These are phyloP conservation scores for Pythium inflatum DNA, from an alignment of 352 stramenopile species.

Conservation along the genomic window DNA sequence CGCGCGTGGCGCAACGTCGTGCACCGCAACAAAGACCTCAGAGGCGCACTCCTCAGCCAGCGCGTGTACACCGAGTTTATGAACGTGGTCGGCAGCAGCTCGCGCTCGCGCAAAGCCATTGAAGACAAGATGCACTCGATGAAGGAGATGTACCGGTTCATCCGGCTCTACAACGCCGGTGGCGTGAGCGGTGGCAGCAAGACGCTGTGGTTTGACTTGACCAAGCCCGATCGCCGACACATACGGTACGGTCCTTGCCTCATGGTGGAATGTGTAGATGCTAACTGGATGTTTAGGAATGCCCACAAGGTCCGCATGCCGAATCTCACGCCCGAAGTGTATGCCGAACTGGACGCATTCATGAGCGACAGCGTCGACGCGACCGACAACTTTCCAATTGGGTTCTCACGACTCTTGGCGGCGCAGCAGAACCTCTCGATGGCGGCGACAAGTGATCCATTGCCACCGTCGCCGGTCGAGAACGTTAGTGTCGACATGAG, in stretches of 20 bases:
- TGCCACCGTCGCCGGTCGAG: background rate
- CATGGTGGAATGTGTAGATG: no score
- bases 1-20: constrained; percentile 54
- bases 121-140: constrained; percentile 82
- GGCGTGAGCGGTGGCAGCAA: constrained; percentile 32
- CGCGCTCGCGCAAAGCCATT: constrained; percentile 62
- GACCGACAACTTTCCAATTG: background rate
- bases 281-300: no score
- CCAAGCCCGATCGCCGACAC: constrained; percentile 51
- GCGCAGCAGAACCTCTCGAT: constrained; percentile 20
- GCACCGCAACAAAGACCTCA: constrained; percentile 35
- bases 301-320: constrained; percentile 50
- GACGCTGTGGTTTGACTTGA: constrained; percentile 61
- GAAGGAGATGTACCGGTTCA: constrained; percentile 76
- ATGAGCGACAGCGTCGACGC: constrained; percentile 29
- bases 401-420: constrained; percentile 5
- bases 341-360: constrained; percentile 55
- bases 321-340: constrained; percentile 59
- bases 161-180: constrained; percentile 50
- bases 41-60: constrained; percentile 50
- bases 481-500: background rate
- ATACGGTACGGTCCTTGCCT: constrained; percentile 33
- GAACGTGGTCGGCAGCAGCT: constrained; percentile 44
- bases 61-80: constrained; percentile 64
- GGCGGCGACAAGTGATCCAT: no score